Conservation (phyloP, 1,284 basidiomycete genomes). For the Earliella scabrosa region DNA sequence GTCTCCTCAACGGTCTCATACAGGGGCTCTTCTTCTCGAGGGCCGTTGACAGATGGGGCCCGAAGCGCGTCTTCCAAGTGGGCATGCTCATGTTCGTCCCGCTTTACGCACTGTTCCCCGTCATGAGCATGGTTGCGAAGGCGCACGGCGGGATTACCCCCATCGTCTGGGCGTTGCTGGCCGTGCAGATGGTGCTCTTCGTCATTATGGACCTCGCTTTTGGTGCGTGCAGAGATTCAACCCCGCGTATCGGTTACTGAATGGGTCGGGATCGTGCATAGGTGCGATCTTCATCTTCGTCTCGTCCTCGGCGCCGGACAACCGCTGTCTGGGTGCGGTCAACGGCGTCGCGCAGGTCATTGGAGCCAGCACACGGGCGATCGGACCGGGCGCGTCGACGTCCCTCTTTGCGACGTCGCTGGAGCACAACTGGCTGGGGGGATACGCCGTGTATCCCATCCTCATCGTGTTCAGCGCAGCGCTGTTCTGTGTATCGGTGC, state of each 20-base stretch:
- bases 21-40: constrained; percentile 64
- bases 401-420: constrained; percentile 74
- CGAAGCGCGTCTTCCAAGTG: constrained; percentile 56
- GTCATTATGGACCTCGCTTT: constrained; percentile 38
- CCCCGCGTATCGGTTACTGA: too few species aligned
- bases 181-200: constrained; percentile 34
- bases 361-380: constrained; percentile 55
- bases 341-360: constrained; percentile 47
- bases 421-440: constrained; percentile 43
- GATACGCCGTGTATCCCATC: constrained; percentile 34
- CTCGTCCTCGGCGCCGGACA: neutral
- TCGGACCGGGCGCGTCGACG: constrained; percentile 72
- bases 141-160: constrained; percentile 25
- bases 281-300: constrained; percentile 35
- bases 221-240: constrained; percentile 35
- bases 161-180: constrained; percentile 36
- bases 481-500: neutral
- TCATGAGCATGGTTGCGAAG: constrained; percentile 49
- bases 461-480: neutral
- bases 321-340: neutral
- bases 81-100: constrained; percentile 57
- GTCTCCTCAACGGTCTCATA: constrained; percentile 59
- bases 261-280: neutral
- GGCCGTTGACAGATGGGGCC: constrained; percentile 56
- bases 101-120: constrained; percentile 58